Conservation (phyloP, 768 basidiomycete species). For the Leccinum rimulosum region DNA sequence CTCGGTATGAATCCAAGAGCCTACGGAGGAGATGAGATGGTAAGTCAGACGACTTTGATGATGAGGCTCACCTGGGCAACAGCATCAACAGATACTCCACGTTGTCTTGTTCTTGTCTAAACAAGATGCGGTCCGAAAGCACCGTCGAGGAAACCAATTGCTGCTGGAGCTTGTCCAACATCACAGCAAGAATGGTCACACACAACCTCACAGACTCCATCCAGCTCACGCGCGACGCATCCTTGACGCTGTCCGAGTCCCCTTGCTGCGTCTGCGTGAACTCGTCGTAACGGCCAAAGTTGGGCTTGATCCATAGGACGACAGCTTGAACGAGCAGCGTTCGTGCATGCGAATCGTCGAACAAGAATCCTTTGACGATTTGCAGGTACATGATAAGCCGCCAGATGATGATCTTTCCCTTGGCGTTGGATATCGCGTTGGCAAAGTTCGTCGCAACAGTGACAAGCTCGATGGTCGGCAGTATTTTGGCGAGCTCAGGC, state of each 20-base stretch:
- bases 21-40: slow-evolving; percentile 36
- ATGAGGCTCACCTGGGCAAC: slow-evolving; percentile 67
- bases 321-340: slow-evolving; percentile 81
- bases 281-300: slow-evolving; percentile 91
- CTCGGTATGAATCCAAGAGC: slow-evolving; percentile 83
- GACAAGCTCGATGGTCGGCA: slow-evolving; percentile 78
- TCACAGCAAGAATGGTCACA: slow-evolving; percentile 83
- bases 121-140: slow-evolving; percentile 54
- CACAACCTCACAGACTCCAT: slow-evolving; percentile 88
- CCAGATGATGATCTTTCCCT: slow-evolving; percentile 89
- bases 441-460: slow-evolving; percentile 85
- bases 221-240: slow-evolving; percentile 82
- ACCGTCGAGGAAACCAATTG: slow-evolving; percentile 69
- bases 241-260: slow-evolving; percentile 65
- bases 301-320: slow-evolving; percentile 91
- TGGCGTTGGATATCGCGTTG: slow-evolving; percentile 71
- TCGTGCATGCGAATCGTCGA: slow-evolving; percentile 79
- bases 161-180: slow-evolving; percentile 87
- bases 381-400: slow-evolving; percentile 93
- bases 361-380: slow-evolving; percentile 84
- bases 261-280: slow-evolving; percentile 57
- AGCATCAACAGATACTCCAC: slow-evolving; percentile 82
- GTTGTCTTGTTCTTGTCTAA: slow-evolving; percentile 86
- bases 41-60: slow-evolving; percentile 3
- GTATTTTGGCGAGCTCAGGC: slow-evolving; percentile 82